Evolutionary conservation across 306 rosid species (phyloP), one percentile per base, ranked within the genome.

Genomic region (Citrullus mucosospermus): DNA sequence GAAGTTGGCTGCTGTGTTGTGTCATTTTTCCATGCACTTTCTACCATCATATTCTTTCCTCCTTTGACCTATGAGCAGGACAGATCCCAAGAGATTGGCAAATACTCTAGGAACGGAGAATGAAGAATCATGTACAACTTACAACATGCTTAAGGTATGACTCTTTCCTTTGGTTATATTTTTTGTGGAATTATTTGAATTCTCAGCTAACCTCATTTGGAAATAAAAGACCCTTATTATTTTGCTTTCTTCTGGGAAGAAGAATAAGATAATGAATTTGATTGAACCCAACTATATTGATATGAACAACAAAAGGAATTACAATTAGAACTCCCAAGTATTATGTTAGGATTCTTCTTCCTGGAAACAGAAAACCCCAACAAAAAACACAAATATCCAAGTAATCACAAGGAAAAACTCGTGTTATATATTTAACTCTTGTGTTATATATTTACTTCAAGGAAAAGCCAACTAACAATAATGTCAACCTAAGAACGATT

Each of bases 121-220:
- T 60, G 97, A 93, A 90, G 98, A 93, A 75, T 90, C 97, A 1
- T 93, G 98, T 81, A 81, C 97, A 36, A 90, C 98, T 74, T 93
- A 93, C 85, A 93, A 91, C 86, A 93, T 93, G 98, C 83, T 93
- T 77, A 93, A 93, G 92, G 98, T 93, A 84, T 6, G 6, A 48
- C 18, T 46, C 48, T 56, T n/a, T 56, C 44, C 13, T 73, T 30
- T 30, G 43, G 77, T 16, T 73, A 72, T 50, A 30, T 3, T 72
- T 3, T 72, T 30, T 54, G 44, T 13, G 25, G 28, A 72, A 48
- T 13, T 70, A 25, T 70, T 43, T 70, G 9, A 70, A 22, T 70
- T 70, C 10, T 70, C 38, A 46, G 38, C 32, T 46, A 22, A 10
- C 32, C 18, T 69, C 36, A 1, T 69, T 69, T 41, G 75, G 73